Evolutionary conservation across 192 early-diverging fungal species (phyloP).

Genomic region (Podila horticola): DNA sequence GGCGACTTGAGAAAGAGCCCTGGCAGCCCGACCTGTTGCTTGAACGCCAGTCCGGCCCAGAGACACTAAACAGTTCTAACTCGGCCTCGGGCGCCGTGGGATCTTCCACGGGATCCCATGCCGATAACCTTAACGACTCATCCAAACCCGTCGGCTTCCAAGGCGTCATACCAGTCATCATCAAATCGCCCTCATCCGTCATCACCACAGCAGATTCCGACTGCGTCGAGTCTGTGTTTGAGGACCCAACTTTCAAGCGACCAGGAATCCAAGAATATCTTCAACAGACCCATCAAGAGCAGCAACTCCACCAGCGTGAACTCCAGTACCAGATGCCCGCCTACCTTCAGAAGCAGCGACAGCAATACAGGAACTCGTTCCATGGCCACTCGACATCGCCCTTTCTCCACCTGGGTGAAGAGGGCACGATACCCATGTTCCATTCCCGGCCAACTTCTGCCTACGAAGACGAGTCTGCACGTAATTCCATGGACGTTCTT

Average conservation of each 20-base stretch:
- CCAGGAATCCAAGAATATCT: conserved; percentile 44
- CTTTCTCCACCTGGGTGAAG: conserved; percentile 13
- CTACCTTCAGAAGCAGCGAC: conserved; percentile 4
- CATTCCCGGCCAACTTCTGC: conserved; percentile 8
- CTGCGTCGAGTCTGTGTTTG: conserved; percentile 29
- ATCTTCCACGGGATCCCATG: neutral
- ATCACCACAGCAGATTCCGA: conserved; percentile 38
- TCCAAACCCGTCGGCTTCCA: conserved; percentile 11
- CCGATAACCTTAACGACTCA: neutral
- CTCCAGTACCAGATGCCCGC: conserved; percentile 35
- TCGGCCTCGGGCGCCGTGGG: neutral
- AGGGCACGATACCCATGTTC: neutral
- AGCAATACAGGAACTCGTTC: conserved; percentile 31
- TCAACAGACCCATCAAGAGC: conserved; percentile 32
- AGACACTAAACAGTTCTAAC: neutral
- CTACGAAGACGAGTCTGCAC: conserved; percentile 3
- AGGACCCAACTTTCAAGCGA: conserved; percentile 11
- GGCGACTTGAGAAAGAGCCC: conserved; percentile 43
- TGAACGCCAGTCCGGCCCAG: conserved; percentile 25
- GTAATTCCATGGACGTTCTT: neutral
- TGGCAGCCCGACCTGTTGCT: conserved; percentile 51
- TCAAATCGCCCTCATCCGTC: conserved; percentile 42
- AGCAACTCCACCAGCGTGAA: conserved; percentile 24
- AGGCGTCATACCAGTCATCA: conserved; percentile 37
- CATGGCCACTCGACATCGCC: conserved; percentile 25